Base-by-base conservation (phyloP, 2,329 filamentous ascomycete genomes). In the Ustilaginoidea virens region DNA sequence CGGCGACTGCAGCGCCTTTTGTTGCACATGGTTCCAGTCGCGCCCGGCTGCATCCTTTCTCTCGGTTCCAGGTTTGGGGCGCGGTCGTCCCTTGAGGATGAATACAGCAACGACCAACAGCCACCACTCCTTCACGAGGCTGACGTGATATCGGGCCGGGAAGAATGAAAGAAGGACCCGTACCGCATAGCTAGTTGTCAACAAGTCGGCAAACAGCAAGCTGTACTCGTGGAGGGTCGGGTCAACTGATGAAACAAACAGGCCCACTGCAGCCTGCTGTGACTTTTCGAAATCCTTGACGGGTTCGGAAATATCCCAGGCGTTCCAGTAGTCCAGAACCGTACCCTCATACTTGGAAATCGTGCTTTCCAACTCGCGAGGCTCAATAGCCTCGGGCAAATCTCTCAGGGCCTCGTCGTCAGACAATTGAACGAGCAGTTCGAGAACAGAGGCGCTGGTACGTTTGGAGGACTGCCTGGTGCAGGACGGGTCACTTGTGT, bases 301-400 rank as follows among this genome's bases (percentile, higher is more conserved):
- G 1, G 80, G 76, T 35, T 86, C 64, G 7, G 63, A 55, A 14
- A 92, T 62, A 7, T 65, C 60, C 86, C 85, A 94, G 3, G 79
- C 75, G 39, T 92, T 90, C 82, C 85, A 96, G 56, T 96, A 82
- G 40, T 92, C 78, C 25, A 94, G 53, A 11, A 93, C 59, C 0
- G 74, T 63, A 10, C 66, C 61, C 44, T 87, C 78, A 29, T 78
- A 68, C 34, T 78, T 59, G 20, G 67, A 53, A 36, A 94, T 76
- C 6, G 94, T 58, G 2, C 56, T 54, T 4, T 72, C 61, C 29
- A 92, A 60, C 41, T 90, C 81, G 20, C 65, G 59, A 27, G 60
- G 53, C 1, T 69, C 71, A 1, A 66, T 60, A 5, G 63, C 51
- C 10, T 65, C 47, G 41, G 81, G 80, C 2, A 85, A 42, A 0